These are phyloP conservation scores for Euphorbia tirucalli DNA, from an alignment of 345 rosid species.

Conservation along the genomic window DNA sequence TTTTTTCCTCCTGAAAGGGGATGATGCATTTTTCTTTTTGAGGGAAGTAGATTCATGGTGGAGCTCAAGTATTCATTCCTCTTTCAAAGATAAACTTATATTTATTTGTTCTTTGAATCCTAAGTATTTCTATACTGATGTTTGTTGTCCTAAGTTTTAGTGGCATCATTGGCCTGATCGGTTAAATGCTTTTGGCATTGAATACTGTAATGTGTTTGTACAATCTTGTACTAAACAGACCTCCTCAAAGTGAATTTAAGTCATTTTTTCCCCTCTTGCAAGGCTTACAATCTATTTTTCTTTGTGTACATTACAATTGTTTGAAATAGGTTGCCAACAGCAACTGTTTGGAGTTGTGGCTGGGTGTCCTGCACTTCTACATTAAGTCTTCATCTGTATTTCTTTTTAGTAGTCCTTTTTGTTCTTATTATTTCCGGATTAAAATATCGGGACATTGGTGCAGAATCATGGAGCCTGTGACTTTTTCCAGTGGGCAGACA, in stretches of 20 bases:
- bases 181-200: no score
- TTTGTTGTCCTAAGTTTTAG: background rate
- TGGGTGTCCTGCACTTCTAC: no score
- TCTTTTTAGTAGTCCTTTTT: background rate
- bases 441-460: conserved; percentile 13
- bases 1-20: no score
- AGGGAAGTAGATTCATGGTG: no score
- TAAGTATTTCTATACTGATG: background rate
- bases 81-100: no score
- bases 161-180: background rate
- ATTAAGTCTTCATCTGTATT: no score
- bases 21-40: no score
- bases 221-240: background rate
- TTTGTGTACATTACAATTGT: background rate
- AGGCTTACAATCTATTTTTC: background rate
- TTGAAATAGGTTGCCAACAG: background rate
- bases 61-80: no score
- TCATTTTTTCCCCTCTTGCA: background rate
- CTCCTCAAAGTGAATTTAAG: background rate
- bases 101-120: background rate
- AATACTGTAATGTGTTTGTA: no score
- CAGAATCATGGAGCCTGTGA: conserved; percentile 51
- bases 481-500: conserved; percentile 35
- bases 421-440: conserved; percentile 8
- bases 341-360: background rate